phyloP scores from a whole-genome alignment of 2,329 filamentous ascomycete species.

The Venturia carpophila region DNA sequence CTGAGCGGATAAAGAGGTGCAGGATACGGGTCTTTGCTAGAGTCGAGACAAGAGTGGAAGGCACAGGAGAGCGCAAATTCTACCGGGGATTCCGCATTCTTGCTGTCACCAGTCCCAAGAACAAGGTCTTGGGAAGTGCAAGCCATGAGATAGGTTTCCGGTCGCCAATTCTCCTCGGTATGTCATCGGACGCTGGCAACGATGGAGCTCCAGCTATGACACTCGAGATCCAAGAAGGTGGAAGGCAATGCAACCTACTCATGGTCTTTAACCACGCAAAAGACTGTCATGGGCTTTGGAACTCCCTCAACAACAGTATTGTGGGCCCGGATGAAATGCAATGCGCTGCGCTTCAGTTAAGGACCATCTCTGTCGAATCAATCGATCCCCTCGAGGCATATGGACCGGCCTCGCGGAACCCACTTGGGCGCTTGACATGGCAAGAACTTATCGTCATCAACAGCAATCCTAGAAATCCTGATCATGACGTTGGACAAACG shows the following conservation, averaged over 20 bases:
- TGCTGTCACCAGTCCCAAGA: slow-evolving; percentile 67
- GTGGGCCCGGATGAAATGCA: slow-evolving; percentile 13
- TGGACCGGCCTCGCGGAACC: slow-evolving; percentile 30
- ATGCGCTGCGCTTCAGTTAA: slow-evolving; percentile 22
- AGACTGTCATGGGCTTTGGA: slow-evolving; percentile 64
- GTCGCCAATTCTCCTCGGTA: slow-evolving; percentile 64
- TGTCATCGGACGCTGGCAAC: slow-evolving; percentile 26
- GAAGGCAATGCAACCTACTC: slow-evolving; percentile 62
- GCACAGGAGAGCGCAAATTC: slow-evolving; percentile 61
- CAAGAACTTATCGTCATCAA: slow-evolving; percentile 66
- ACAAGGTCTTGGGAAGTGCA: slow-evolving; percentile 69
- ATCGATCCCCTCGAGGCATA: slow-evolving; percentile 43
- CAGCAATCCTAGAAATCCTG: slow-evolving; percentile 48
- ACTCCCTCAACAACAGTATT: slow-evolving; percentile 61
- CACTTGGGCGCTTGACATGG: slow-evolving; percentile 48
- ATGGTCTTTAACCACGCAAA: slow-evolving; percentile 68
- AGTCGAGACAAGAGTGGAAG: slow-evolving; percentile 58
- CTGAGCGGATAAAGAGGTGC: slow-evolving; percentile 63
- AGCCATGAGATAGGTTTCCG: slow-evolving; percentile 60
- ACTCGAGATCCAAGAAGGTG: slow-evolving; percentile 60
- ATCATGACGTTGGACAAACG: slow-evolving; percentile 54
- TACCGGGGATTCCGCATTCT: slow-evolving; percentile 75
- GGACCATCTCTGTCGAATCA: slow-evolving; percentile 58
- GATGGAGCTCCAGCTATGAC: slow-evolving; percentile 58
- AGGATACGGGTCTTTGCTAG: slow-evolving; percentile 70